Evolutionary conservation across 148 eudicot species (phyloP), one percentile per base, ranked within the genome.

Genomic region (Fagopyrum homotropicum): DNA sequence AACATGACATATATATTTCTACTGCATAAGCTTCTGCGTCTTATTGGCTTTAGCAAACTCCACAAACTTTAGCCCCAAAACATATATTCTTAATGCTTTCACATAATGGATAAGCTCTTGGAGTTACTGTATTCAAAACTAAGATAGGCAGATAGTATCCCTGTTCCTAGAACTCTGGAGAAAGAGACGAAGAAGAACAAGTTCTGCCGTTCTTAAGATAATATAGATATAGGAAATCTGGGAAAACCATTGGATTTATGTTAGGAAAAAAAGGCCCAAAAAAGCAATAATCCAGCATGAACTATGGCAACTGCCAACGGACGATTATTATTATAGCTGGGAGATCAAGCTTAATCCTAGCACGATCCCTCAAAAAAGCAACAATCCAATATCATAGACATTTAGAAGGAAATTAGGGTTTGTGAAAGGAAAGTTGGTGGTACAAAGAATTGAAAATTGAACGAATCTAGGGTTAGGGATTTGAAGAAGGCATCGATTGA

Each of bases 391-490:
- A 9, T 5, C 15, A 35, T 5, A 7, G 4, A 4, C 40, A 64
- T 4, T 5, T 15, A 7, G 45, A 40, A 14, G 15, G 6, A 66
- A 40, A 66, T 40, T 66, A 66, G 71, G 71, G 71, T 43, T 66
- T 12, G 47, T 6, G 12, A 35, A 5, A 15, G 46, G 11, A 66
- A 66, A 66, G 43, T 40, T 2, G 29, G 6, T 1, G 7, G 46
- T 66, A 22, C 15, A 66, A 49, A 66, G 46, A 66, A 43, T 43
- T 40, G 46, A 66, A 35, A 66, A 35, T 35, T 14, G 40, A 66
- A 66, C 71, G 6, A 66, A 35, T 66, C 69, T 11, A 43, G 10
- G 46, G n/a, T 66, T 66, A 66, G 70, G 47, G 46, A 8, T 66
- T 40, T 66, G 70, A 66, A 66, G 47, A 15, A 66, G 15, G 44